Evolutionary conservation across 345 rosid species (phyloP).

Genomic region (Euclidium syriacum): DNA sequence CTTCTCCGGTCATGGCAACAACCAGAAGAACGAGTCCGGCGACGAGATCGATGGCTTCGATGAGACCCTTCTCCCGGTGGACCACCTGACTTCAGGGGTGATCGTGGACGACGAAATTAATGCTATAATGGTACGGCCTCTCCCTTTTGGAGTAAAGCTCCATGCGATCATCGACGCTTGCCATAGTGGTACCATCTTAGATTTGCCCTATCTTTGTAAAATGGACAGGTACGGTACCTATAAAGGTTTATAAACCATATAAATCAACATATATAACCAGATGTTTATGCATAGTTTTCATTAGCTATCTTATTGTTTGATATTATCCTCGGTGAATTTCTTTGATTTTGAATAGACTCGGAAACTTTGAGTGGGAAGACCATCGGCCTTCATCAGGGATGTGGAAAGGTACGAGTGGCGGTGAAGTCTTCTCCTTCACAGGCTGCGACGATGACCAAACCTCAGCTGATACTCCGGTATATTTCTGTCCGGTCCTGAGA

Average conservation of each 20-base stretch:
- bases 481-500: too few species aligned
- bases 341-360: constrained; percentile 45
- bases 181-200: constrained; percentile 87
- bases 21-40: constrained; percentile 49
- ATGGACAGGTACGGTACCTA: constrained; percentile 98
- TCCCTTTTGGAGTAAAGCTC: constrained; percentile 80
- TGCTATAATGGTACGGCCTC: constrained; percentile 64
- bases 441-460: constrained; percentile 89
- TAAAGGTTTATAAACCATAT: not conserved
- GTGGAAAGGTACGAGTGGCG: constrained; percentile 93
- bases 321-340: not conserved
- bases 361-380: constrained; percentile 73
- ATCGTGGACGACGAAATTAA: constrained; percentile 89
- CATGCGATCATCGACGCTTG: constrained; percentile 93
- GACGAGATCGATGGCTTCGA: constrained; percentile 88
- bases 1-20: constrained; percentile 86
- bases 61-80: constrained; percentile 81
- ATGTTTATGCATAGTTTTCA: not conserved
- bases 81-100: constrained; percentile 66
- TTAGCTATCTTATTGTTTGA: not conserved
- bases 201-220: constrained; percentile 75
- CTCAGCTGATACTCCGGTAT: constrained; percentile 83
- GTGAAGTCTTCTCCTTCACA: constrained; percentile 81
- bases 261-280: too few species aligned
- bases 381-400: constrained; percentile 69